phyloP scores from a whole-genome alignment of 208 protist species.

The Wallacemonas sp. region DNA sequence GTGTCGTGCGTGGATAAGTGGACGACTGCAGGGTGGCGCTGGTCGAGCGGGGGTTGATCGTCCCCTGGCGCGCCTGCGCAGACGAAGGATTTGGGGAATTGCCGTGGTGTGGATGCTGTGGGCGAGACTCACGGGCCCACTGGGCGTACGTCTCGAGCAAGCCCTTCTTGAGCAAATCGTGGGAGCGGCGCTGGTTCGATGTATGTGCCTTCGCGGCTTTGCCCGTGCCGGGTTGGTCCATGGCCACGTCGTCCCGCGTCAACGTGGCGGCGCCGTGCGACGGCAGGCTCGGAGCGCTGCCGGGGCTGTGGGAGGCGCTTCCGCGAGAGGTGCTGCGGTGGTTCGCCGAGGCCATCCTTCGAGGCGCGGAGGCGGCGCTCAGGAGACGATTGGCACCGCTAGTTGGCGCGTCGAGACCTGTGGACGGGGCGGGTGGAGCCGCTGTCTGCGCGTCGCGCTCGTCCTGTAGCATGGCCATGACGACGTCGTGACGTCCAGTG shows the following conservation, averaged over 20 bases:
- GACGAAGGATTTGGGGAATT: not conserved
- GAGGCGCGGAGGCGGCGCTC: not conserved
- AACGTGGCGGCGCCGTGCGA: too few relatives aligned
- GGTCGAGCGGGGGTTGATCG: not conserved
- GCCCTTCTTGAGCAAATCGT: conserved; percentile 23
- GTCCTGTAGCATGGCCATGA: conserved; percentile 41
- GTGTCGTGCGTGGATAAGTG: too few relatives aligned
- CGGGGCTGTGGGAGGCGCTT: too few relatives aligned
- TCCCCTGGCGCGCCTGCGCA: not conserved
- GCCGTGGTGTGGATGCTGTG: not conserved
- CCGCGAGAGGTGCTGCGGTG: too few relatives aligned
- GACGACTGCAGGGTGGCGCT: not conserved
- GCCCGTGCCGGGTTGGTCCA: not conserved
- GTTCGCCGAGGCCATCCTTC: not conserved
- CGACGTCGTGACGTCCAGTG: conserved; percentile 48
- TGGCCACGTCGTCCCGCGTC: too few relatives aligned
- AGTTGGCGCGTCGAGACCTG: not conserved
- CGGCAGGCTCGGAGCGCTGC: too few relatives aligned
- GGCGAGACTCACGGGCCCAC: not conserved
- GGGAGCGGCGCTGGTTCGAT: conserved; percentile 14
- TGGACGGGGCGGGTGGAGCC: not conserved
- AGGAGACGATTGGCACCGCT: too few relatives aligned
- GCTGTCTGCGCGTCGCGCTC: conserved; percentile 11
- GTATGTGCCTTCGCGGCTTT: not conserved
- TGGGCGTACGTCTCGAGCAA: conserved; percentile 12